Percentiles rank a stretch among this genome's conserved stretches.
Conservation (phyloP, 306 rosid species). For the Arachis hypogaea region DNA sequence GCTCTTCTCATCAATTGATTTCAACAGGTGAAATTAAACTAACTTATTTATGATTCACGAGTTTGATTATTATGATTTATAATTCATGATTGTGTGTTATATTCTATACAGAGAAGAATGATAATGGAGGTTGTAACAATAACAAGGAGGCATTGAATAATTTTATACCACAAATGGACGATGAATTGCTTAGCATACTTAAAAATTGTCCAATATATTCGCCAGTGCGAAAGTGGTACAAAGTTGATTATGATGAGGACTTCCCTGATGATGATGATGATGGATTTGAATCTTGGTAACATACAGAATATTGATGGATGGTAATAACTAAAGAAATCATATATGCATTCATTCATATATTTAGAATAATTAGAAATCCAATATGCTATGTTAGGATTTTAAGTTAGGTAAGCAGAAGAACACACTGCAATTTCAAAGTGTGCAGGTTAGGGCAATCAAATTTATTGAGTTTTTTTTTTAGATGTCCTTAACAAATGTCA, state of each 20-base stretch:
- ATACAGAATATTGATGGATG: conserved; percentile 62
- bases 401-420: too few relatives aligned
- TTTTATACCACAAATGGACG: conserved; percentile 43
- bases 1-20: not conserved
- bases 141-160: too few relatives aligned
- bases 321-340: not conserved
- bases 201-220: conserved; percentile 50
- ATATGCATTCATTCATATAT: too few relatives aligned
- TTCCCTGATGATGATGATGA: conserved; percentile 14
- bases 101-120: not conserved
- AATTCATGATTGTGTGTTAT: not conserved
- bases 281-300: conserved; percentile 42
- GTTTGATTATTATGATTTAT: too few relatives aligned
- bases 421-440: too few relatives aligned
- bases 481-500: too few relatives aligned
- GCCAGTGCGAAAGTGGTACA: conserved; percentile 71
- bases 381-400: too few relatives aligned
- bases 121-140: too few relatives aligned
- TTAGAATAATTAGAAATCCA: too few relatives aligned
- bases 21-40: too few relatives aligned
- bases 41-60: not conserved
- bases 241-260: conserved; percentile 10
- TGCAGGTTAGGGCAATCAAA: too few relatives aligned
- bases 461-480: too few relatives aligned
- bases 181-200: conserved; percentile 73